Evolutionary conservation across 2,329 filamentous ascomycete genomes (phyloP), one percentile per base, ranked within the genome.

Genomic region (Incumbomyces lentus): DNA sequence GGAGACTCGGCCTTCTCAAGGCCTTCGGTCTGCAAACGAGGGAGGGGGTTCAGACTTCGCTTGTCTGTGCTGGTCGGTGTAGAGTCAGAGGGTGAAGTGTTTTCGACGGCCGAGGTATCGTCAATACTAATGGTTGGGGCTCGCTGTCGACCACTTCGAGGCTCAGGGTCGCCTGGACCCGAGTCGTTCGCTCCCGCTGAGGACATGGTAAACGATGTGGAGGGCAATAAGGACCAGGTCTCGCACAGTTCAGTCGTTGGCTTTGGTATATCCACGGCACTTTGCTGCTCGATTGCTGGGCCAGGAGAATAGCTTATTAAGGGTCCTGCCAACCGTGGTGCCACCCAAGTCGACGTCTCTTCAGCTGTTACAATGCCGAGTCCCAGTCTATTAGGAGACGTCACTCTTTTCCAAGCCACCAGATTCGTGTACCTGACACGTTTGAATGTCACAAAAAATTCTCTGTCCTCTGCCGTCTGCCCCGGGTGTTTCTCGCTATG

Each of bases 91-190:
- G 46, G 47, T 10, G 50, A 43, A 32, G 51, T 44, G 13, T 46
- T 30, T 26, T 26, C 22, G 4, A 26, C 22, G 12, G 53, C 70
- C 46, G 73, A 70, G 48, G 73, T 74, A 17, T 73, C 76, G 58
- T 77, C 73, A 51, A 77, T 75, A 26, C 73, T 76, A 44, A 76
- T 77, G 10, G 73, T 76, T 17, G 74, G 74, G 6, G 70, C 70
- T 47, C 69, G 62, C 17, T 45, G 42, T 30, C 42, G 33, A n/a
- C 42, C 42, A 13, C 33, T 10, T 19, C 30, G 42, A 17, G 16
- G 17, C 10, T 30, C 17, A 34, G 12, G 17, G 12, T 38, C 22
- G 10, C 13, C 14, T 17, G 33, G 26, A n/a, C 17, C 33, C 22
- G 29, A 30, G 19, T 45, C 42, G 16, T 45, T 19, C 8, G 42